These are phyloP conservation scores for Epichloe amarillans DNA, from an alignment of 2,329 filamentous ascomycete species.

Conservation along the genomic window DNA sequence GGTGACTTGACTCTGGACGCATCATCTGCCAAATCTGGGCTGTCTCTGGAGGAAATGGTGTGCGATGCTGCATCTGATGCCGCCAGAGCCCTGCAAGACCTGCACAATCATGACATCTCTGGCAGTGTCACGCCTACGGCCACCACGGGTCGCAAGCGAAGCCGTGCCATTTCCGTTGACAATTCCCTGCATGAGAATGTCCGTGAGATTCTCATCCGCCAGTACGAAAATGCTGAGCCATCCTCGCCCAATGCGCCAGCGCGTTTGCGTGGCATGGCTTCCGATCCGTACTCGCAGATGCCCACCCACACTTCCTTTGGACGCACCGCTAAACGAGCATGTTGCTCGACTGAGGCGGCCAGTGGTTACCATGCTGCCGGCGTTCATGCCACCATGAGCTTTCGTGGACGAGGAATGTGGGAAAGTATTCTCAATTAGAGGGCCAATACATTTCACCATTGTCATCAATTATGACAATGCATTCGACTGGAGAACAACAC, in stretches of 20 bases:
- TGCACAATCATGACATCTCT: slow-evolving; percentile 40
- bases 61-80: slow-evolving; percentile 37
- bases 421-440: slow-evolving; percentile 44
- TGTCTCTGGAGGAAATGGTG: slow-evolving; percentile 30
- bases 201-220: slow-evolving; percentile 41
- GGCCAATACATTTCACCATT: not conserved
- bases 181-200: slow-evolving; percentile 53
- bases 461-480: not conserved
- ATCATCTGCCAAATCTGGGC: slow-evolving; percentile 30
- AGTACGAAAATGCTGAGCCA: slow-evolving; percentile 15
- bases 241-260: slow-evolving; percentile 25
- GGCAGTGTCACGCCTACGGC: slow-evolving; percentile 22
- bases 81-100: slow-evolving; percentile 43
- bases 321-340: slow-evolving; percentile 49
- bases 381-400: slow-evolving; percentile 35
- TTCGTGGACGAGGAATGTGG: slow-evolving; percentile 53
- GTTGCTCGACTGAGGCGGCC: slow-evolving; percentile 48
- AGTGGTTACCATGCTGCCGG: slow-evolving; percentile 32
- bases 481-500: slow-evolving; percentile 1
- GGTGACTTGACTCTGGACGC: slow-evolving; percentile 36
- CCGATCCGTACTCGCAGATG: slow-evolving; percentile 21
- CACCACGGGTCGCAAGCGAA: slow-evolving; percentile 41
- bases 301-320: slow-evolving; percentile 28
- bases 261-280: slow-evolving; percentile 17
- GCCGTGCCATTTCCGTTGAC: slow-evolving; percentile 45